These are phyloP conservation scores for Aspergillus panamensis DNA, from an alignment of 495 filamentous ascomycete genomes.

Conservation along the genomic window DNA sequence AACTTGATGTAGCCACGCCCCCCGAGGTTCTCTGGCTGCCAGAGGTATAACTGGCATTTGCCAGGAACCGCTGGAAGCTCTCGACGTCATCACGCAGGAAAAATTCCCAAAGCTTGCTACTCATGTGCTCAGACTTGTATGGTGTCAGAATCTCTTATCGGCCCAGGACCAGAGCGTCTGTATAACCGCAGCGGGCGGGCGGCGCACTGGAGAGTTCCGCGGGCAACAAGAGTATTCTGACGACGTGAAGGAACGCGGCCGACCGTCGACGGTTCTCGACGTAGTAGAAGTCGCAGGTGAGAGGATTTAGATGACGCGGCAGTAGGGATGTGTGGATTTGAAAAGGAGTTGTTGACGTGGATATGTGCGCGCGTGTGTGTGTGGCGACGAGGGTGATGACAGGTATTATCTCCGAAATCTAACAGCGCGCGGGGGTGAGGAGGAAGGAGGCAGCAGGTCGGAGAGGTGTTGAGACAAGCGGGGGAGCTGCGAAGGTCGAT, in stretches of 20 bases:
- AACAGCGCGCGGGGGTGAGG: slow-evolving; percentile 12
- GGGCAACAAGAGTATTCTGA: slow-evolving; percentile 42
- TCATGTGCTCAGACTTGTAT: slow-evolving; percentile 69
- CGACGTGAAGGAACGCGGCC: slow-evolving; percentile 10
- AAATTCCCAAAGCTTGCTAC: slow-evolving; percentile 89
- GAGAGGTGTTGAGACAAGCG: too few species aligned
- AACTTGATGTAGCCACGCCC: slow-evolving; percentile 28
- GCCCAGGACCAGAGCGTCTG: slow-evolving; percentile 74
- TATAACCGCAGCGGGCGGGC: slow-evolving; percentile 73
- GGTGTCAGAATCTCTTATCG: slow-evolving; percentile 53
- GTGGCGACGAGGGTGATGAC: slow-evolving; percentile 26
- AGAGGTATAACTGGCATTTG: slow-evolving; percentile 54
- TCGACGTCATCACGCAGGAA: slow-evolving; percentile 96
- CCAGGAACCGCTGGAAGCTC: slow-evolving; percentile 78
- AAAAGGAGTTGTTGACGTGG: slow-evolving; percentile 5
- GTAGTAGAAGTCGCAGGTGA: neutral
- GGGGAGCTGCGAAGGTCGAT: neutral
- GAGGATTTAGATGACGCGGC: neutral
- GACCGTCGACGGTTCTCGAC: slow-evolving; percentile 8
- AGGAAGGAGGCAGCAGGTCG: slow-evolving; percentile 1
- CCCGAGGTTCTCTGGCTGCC: slow-evolving; percentile 35
- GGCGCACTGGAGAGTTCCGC: slow-evolving; percentile 70
- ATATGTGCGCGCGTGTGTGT: slow-evolving; percentile 12
- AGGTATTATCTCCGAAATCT: slow-evolving; percentile 18
- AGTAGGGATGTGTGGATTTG: neutral